These are phyloP conservation scores for Chiua virens DNA, from an alignment of 768 basidiomycete species.

Conservation along the genomic window DNA sequence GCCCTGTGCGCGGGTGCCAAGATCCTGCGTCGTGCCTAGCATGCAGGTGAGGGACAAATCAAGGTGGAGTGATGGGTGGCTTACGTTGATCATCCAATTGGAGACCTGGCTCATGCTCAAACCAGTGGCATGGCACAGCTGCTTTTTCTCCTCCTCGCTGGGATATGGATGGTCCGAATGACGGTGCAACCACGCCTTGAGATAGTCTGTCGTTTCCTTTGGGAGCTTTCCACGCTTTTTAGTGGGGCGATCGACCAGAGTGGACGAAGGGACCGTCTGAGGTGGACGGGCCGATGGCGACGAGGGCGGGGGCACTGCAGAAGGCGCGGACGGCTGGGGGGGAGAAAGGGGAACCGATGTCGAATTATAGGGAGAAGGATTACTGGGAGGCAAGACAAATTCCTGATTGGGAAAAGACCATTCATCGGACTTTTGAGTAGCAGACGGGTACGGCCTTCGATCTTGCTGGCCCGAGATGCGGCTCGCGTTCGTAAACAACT, in stretches of 20 bases:
- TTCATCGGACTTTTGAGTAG: conserved; percentile 60
- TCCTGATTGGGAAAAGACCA: conserved; percentile 69
- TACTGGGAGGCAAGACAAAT: conserved; percentile 44
- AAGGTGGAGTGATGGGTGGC: conserved; percentile 28
- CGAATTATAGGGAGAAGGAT: conserved; percentile 24
- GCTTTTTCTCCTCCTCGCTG: conserved; percentile 88
- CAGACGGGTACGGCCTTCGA: conserved; percentile 50
- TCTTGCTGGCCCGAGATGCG: conserved; percentile 73
- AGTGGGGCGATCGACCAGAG: conserved; percentile 72
- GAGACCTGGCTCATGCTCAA: conserved; percentile 88
- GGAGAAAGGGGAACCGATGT: conserved; percentile 42
- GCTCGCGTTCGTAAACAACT: conserved; percentile 64
- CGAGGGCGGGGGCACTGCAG: conserved; percentile 40
- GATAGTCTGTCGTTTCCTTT: conserved; percentile 86
- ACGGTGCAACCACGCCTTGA: conserved; percentile 86
- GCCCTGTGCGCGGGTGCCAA: conserved; percentile 80
- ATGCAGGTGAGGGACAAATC: conserved; percentile 12
- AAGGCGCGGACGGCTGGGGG: conserved; percentile 33
- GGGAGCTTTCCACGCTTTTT: conserved; percentile 87
- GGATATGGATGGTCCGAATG: conserved; percentile 91
- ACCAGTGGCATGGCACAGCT: conserved; percentile 81
- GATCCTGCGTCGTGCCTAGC: conserved; percentile 77
- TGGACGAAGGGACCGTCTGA: conserved; percentile 49
- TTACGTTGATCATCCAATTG: conserved; percentile 91
- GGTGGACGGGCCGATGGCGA: conserved; percentile 52